Percentiles rank a stretch among this genome's conserved stretches.
Evolutionary conservation across 768 basidiomycete genomes (phyloP).

Genomic region (Lactarius sp.): DNA sequence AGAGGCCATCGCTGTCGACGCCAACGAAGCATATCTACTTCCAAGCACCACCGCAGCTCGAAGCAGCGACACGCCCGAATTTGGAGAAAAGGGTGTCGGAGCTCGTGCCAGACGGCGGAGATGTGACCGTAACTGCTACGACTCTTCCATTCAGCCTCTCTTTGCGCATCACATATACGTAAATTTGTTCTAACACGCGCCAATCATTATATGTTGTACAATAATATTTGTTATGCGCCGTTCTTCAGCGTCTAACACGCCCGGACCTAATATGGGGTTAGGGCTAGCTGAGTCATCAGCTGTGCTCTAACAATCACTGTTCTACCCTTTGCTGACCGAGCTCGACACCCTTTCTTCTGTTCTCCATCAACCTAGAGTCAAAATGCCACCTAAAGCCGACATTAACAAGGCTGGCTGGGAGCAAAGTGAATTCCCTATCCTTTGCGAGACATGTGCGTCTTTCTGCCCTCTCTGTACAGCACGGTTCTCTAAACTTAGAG

Average conservation of each 20-base stretch:
- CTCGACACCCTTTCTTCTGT: background rate
- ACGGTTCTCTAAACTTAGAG: background rate
- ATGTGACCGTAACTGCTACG: conserved; percentile 83
- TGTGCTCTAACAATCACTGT: background rate
- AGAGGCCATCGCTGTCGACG: conserved; percentile 87
- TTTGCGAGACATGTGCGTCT: conserved; percentile 84
- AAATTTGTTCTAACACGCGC: conserved; percentile 14
- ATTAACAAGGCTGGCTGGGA: conserved; percentile 96
- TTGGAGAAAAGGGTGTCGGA: conserved; percentile 82
- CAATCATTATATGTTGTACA: background rate
- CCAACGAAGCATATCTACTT: conserved; percentile 78
- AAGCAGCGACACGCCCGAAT: conserved; percentile 86
- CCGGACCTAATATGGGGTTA: background rate
- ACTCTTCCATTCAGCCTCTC: conserved; percentile 84
- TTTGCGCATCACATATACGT: conserved; percentile 55
- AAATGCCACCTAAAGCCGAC: conserved; percentile 79
- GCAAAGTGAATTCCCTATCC: conserved; percentile 88
- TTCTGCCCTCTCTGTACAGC: background rate
- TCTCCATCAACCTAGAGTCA: background rate
- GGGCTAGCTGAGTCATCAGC: conserved; percentile 15
- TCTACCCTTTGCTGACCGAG: background rate
- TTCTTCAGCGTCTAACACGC: background rate
- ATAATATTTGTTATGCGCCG: background rate
- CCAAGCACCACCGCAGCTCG: conserved; percentile 89
- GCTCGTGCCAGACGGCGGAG: conserved; percentile 68